Evolutionary conservation across 176 grass and related monocot species (phyloP).

Genomic region (Juncus inflexus): DNA sequence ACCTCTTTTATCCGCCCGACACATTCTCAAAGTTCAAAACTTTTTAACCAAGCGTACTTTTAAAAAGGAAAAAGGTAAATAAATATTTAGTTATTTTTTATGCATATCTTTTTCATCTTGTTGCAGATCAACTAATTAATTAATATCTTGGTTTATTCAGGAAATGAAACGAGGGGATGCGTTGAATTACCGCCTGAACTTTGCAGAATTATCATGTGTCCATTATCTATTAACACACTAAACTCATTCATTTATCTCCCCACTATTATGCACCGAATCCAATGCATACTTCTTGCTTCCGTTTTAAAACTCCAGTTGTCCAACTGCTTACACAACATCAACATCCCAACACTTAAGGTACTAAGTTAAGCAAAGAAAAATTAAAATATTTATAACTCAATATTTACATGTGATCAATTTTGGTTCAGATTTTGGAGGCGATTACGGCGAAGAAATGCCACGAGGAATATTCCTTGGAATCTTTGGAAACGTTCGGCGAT

Average conservation of each 20-base stretch:
- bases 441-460: slow-evolving; percentile 62
- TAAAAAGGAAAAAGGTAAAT: slow-evolving; percentile 39
- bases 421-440: slow-evolving; percentile 68
- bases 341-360: slow-evolving; percentile 53
- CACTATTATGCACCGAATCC: slow-evolving; percentile 69
- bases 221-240: slow-evolving; percentile 37
- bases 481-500: slow-evolving; percentile 82
- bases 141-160: slow-evolving; percentile 4
- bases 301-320: slow-evolving; percentile 47
- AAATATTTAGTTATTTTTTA: slow-evolving; percentile 7
- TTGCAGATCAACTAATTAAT: slow-evolving; percentile 8
- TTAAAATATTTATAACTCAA: too few species aligned
- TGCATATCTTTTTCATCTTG: background rate
- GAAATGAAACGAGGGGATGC: background rate
- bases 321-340: slow-evolving; percentile 40
- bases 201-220: slow-evolving; percentile 57
- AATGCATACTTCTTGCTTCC: slow-evolving; percentile 60
- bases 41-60: slow-evolving; percentile 32
- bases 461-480: slow-evolving; percentile 71
- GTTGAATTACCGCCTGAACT: slow-evolving; percentile 78
- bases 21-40: slow-evolving; percentile 39
- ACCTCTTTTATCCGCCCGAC: slow-evolving; percentile 39
- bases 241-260: slow-evolving; percentile 45
- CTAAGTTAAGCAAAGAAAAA: too few species aligned
- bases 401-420: too few species aligned